Percentiles rank a stretch among this genome's conserved stretches.
phyloP scores from a whole-genome alignment of 2,329 filamentous ascomycete genomes.

The Didymella pomorum region DNA sequence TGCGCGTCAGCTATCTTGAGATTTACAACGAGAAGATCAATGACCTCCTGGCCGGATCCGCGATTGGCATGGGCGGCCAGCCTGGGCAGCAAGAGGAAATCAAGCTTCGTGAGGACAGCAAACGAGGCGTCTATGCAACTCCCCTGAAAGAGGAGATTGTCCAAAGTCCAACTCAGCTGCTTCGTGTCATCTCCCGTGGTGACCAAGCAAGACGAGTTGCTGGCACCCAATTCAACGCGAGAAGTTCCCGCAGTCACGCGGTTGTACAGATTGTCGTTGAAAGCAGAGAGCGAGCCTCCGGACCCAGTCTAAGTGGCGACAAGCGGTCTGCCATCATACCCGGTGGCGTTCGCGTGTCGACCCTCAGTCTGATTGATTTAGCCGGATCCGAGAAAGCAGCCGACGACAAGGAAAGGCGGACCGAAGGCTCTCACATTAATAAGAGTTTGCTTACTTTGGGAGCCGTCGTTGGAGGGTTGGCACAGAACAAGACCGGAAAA shows the following conservation, averaged over 20 bases:
- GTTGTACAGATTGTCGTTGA: constrained; percentile 99
- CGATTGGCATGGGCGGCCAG: constrained; percentile 60
- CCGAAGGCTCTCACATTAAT: constrained; percentile 97
- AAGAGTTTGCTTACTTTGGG: constrained; percentile 95
- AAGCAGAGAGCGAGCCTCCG: constrained; percentile 83
- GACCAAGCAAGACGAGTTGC: constrained; percentile 89
- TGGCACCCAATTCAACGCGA: constrained; percentile 95
- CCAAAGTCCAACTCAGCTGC: constrained; percentile 92
- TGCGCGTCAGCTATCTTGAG: constrained; percentile 96
- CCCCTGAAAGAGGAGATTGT: constrained; percentile 98
- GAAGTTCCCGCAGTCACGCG: constrained; percentile 96
- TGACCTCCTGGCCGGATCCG: constrained; percentile 82
- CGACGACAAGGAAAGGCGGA: constrained; percentile 90
- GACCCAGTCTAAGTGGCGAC: constrained; percentile 52
- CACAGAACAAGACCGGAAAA: constrained; percentile 77
- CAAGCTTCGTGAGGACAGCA: constrained; percentile 94
- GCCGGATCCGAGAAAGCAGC: constrained; percentile 96
- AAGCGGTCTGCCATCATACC: constrained; percentile 61
- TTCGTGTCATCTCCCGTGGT: constrained; percentile 92
- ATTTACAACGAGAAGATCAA: constrained; percentile 99
- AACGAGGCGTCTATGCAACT: constrained; percentile 93
- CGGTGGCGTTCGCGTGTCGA: constrained; percentile 93
- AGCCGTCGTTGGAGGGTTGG: constrained; percentile 93
- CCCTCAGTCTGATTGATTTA: constrained; percentile 92
- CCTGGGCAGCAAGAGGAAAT: constrained; percentile 81